A percentile compares a stretch with the other conserved stretches of the same genome.
Evolutionary conservation across 2,329 filamentous ascomycete species (phyloP).

Genomic region (Fusarium sp.): DNA sequence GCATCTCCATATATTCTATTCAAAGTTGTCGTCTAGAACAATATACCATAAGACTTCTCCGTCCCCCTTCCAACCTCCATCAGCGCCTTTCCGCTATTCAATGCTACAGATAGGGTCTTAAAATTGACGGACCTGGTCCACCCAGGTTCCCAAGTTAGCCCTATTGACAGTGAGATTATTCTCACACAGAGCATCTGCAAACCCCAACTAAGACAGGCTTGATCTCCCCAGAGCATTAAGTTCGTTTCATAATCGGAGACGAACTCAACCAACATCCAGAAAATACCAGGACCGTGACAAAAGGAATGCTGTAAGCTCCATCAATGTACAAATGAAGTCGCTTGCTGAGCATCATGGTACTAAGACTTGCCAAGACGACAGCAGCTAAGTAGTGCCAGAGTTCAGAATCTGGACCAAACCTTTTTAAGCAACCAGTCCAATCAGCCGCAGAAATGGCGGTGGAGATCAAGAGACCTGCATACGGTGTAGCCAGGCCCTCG

Average conservation of each 20-base stretch:
- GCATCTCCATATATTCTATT: too few species aligned
- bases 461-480: neutral
- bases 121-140: too few species aligned
- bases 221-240: neutral
- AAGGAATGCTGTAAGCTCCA: neutral
- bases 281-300: neutral
- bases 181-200: too few species aligned
- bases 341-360: neutral
- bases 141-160: too few species aligned
- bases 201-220: too few species aligned
- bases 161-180: too few species aligned
- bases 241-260: neutral
- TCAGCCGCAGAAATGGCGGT: neutral
- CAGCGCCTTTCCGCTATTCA: too few species aligned
- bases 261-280: constrained; percentile 2
- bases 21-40: too few species aligned
- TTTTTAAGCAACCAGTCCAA: neutral
- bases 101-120: too few species aligned
- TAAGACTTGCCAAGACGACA: neutral
- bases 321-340: neutral
- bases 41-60: too few species aligned
- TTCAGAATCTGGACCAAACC: neutral
- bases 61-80: too few species aligned
- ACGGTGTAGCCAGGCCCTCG: neutral
- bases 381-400: neutral